Percentiles rank a stretch among this genome's conserved stretches.
Conservation (phyloP, 805 yeast genomes). For the Saturnispora diversa region DNA sequence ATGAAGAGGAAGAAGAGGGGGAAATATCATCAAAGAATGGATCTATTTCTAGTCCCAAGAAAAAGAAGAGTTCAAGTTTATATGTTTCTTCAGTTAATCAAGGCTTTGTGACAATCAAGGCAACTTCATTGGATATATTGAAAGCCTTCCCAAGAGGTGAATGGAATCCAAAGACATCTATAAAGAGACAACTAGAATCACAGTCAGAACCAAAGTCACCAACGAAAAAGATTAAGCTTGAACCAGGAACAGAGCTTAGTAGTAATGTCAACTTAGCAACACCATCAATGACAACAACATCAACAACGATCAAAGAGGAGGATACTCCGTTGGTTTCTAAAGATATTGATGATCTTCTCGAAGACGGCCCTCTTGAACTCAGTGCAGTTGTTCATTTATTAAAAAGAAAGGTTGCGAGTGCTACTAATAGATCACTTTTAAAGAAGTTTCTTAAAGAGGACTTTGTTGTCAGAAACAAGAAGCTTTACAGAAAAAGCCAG, state of each 20-base stretch:
- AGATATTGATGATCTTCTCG: constrained; percentile 61
- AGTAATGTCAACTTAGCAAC: no score
- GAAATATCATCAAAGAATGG: constrained; percentile 7
- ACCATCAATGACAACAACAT: constrained; percentile 15
- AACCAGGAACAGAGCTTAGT: constrained; percentile 9
- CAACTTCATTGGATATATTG: constrained; percentile 53
- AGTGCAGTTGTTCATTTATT: constrained; percentile 55
- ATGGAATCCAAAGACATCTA: constrained; percentile 63
- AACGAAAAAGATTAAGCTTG: constrained; percentile 27
- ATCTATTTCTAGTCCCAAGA: constrained; percentile 5
- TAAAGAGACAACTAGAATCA: constrained; percentile 21
- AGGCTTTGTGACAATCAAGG: constrained; percentile 56
- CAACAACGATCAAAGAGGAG: constrained; percentile 3
- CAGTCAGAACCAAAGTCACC: constrained; percentile 8
- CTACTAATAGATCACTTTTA: constrained; percentile 52
- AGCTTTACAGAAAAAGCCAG: constrained; percentile 20
- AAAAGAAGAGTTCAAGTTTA: constrained; percentile 20
- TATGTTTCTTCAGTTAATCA: constrained; percentile 36
- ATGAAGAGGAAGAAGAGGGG: constrained; percentile 30
- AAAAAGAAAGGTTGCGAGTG: constrained; percentile 53
- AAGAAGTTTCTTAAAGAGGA: constrained; percentile 31
- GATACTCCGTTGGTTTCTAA: constrained; percentile 39
- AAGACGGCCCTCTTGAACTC: constrained; percentile 39
- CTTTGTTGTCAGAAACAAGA: constrained; percentile 28
- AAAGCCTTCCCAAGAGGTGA: constrained; percentile 67